Base-by-base conservation (phyloP, 495 filamentous ascomycete genomes). In the Darksidea phi region DNA sequence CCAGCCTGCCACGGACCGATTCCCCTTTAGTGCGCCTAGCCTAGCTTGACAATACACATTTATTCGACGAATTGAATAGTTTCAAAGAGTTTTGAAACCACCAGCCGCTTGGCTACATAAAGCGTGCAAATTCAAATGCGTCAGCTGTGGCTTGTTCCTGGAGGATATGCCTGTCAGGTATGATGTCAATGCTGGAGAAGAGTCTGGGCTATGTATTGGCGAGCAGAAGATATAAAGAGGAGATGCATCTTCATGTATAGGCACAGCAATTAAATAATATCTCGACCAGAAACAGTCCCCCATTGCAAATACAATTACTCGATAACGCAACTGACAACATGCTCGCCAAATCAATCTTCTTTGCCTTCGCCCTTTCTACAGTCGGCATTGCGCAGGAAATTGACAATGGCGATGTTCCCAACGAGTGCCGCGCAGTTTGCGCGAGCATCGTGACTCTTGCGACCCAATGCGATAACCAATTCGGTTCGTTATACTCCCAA, bases 391-490 rank as follows among this genome's bases (percentile, higher is more conserved):
- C 55, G 18, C 48, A 60, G 18, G 57, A 60, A 34, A 46, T 60
- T 17, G 57, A 60, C 37, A 34, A 60, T 36, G 18, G 53, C 57
- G 57, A 54, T 32, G 25, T 60, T 28, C 57, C 57, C 13, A 42
- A 26, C 23, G 21, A 42, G 23, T 60, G 57, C 23, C 48, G 48
- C 12, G 34, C 48, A 32, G 25, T 54, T 34, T 60, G 57, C 48
- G 43, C 57, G 3, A 18, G 13, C 18, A 20, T 60, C n/a, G 57
- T 60, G 15, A 42, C 10, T 10, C 34, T 54, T 2, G 46, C 36
- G 1, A 10, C 42, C 24, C 13, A 12, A 34, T 60, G 57, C 24
- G 57, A 60, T 21, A 2, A 48, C 5, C 48, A 60, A 24, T 11
- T 42, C 57, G 24, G 49, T 60, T 48, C 34, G 21, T 41, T 2